Base-by-base conservation (phyloP, 805 yeast species). In the Maudiozyma bulderi region DNA sequence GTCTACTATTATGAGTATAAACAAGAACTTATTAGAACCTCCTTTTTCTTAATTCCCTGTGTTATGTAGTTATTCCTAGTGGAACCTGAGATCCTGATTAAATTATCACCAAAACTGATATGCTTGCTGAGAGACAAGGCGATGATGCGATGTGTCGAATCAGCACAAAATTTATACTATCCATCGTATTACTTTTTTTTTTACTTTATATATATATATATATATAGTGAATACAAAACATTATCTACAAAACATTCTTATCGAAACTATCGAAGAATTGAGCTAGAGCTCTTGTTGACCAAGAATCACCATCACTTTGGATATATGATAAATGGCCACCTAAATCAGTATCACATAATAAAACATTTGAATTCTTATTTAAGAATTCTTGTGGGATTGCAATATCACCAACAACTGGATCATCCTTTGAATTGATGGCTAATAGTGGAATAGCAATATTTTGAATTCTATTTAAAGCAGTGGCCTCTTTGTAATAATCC, bases 311-410 rank as follows among this genome's bases (percentile, higher is more conserved):
- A 46, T 73, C 65, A 3, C 60, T 54, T 50, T 74, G 69, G 30
- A 76, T 57, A 49, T 69, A 77, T 0, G 76, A 84, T 58, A 83
- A 72, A 62, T 84, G 93, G 11, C 90, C 90, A 53, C 93, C 93
- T n/a, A 80, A 59, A 48, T 81, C 78, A 1, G 86, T 75, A 44
- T 78, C 75, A 6, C 78, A 68, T 65, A 81, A 65, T 40, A 76
- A 68, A 33, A 81, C 64, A 58, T 75, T 81, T 13, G 88, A 87
- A 50, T 83, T 82, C 32, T 70, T 64, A 40, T 62, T 53, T 10
- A 77, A 71, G 47, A 80, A 86, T 5, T 59, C 45, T 20, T 52
- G 51, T 11, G 90, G 88, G 39, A 80, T 72, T 6, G 69, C 60
- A 40, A 74, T 69, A 15, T 74, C 67, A n/a, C 76, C 74, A 44